Conservation (phyloP, 2,329 filamentous ascomycete genomes). For the Cyclaneusma minus region DNA sequence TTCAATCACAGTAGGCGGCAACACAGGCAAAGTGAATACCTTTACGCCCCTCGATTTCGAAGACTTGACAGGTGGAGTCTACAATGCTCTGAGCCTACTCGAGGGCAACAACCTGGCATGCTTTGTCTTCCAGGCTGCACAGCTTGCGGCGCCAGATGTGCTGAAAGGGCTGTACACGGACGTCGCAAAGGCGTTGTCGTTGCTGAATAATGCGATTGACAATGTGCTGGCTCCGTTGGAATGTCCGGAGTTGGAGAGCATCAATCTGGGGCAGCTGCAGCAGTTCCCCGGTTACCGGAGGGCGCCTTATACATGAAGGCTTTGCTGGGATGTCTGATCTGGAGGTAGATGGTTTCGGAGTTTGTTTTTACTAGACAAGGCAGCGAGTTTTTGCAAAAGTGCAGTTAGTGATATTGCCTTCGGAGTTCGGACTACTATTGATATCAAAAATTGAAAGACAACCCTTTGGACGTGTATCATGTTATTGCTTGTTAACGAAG, state of each 20-base stretch:
- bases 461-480: no score
- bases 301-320: no score
- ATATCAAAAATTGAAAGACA: no score
- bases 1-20: constrained; percentile 14
- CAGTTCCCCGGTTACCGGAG: not conserved
- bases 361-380: no score
- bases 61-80: constrained; percentile 15
- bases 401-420: no score
- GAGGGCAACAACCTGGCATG: constrained; percentile 22
- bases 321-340: no score
- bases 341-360: no score
- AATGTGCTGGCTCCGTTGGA: not conserved
- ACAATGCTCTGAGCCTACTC: constrained; percentile 10
- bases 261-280: not conserved
- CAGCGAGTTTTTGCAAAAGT: no score
- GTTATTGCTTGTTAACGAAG: no score
- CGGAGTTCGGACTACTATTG: no score
- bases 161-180: constrained; percentile 17
- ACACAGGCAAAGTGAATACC: constrained; percentile 14
- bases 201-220: constrained; percentile 13
- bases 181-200: constrained; percentile 14
- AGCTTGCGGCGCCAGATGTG: constrained; percentile 18
- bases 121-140: constrained; percentile 21
- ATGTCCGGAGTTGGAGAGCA: constrained; percentile 1
- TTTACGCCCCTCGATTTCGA: constrained; percentile 13